Evolutionary conservation across 306 rosid genomes (phyloP).

Genomic region (Gillenia trifoliata): DNA sequence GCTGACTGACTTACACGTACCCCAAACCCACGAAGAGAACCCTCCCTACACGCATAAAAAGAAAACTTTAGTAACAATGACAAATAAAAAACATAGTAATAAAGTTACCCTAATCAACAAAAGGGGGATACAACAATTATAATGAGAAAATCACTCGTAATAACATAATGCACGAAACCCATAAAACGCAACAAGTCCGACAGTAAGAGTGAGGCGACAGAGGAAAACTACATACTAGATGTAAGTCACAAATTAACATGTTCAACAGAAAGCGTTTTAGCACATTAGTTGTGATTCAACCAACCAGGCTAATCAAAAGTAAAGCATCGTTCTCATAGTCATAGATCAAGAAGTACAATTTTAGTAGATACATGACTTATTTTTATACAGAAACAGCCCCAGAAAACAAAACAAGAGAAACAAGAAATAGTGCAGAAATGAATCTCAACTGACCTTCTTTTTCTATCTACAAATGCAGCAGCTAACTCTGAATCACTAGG

Average conservation of each 20-base stretch:
- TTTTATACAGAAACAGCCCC: neutral
- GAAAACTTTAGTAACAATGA: neutral
- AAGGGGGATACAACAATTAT: neutral
- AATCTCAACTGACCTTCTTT: conserved; percentile 38
- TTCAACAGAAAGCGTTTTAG: neutral
- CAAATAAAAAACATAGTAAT: neutral
- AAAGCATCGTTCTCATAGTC: neutral
- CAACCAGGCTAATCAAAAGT: neutral
- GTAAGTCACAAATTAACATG: neutral
- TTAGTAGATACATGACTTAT: neutral
- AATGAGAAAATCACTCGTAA: neutral
- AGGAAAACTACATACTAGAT: neutral
- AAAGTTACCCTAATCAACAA: neutral
- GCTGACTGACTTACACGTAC: conserved; percentile 61
- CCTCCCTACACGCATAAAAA: conserved; percentile 53
- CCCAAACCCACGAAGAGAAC: conserved; percentile 73
- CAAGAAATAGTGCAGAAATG: neutral
- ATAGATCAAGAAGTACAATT: neutral
- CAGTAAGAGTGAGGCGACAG: neutral
- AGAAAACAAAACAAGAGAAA: neutral
- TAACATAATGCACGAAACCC: neutral
- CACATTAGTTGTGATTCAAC: neutral
- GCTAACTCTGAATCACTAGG: conserved; percentile 67
- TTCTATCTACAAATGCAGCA: conserved; percentile 62
- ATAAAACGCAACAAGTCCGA: neutral